phyloP scores from a whole-genome alignment of 805 yeast genomes.

The Cyberlindnera saturnus region DNA sequence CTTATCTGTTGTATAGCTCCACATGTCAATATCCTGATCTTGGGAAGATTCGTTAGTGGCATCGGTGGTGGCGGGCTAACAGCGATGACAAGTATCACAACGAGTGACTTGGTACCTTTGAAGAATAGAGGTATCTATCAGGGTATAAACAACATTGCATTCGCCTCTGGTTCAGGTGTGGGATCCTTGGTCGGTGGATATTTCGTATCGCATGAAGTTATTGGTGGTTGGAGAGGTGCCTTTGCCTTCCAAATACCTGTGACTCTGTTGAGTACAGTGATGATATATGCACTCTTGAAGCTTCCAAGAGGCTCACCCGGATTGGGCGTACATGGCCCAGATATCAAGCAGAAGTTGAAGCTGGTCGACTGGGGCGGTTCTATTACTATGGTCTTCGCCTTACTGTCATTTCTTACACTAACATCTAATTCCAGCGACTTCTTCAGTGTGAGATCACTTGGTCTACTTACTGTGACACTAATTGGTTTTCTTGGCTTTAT shows the following conservation, averaged over 20 bases:
- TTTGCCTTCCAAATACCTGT: slow-evolving; percentile 49
- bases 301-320: slow-evolving; percentile 50
- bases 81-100: slow-evolving; percentile 64
- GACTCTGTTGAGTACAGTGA: slow-evolving; percentile 38
- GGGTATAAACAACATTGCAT: slow-evolving; percentile 73
- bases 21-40: slow-evolving; percentile 40
- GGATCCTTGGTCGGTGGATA: slow-evolving; percentile 66
- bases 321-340: slow-evolving; percentile 38
- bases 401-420: slow-evolving; percentile 41
- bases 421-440: slow-evolving; percentile 51
- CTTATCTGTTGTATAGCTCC: slow-evolving; percentile 48
- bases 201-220: slow-evolving; percentile 30
- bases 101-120: slow-evolving; percentile 72
- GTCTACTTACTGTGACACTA: slow-evolving; percentile 28
- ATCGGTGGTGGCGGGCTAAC: slow-evolving; percentile 89
- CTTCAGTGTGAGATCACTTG: slow-evolving; percentile 29
- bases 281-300: slow-evolving; percentile 30
- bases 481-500: slow-evolving; percentile 36
- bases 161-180: slow-evolving; percentile 67
- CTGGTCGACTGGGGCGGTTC: slow-evolving; percentile 54
- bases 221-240: slow-evolving; percentile 45
- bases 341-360: slow-evolving; percentile 40
- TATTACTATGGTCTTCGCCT: slow-evolving; percentile 36
- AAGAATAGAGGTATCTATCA: slow-evolving; percentile 78
- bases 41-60: slow-evolving; percentile 68